Conservation (phyloP, 2,329 filamentous ascomycete genomes). For the Diplodia seriata region DNA sequence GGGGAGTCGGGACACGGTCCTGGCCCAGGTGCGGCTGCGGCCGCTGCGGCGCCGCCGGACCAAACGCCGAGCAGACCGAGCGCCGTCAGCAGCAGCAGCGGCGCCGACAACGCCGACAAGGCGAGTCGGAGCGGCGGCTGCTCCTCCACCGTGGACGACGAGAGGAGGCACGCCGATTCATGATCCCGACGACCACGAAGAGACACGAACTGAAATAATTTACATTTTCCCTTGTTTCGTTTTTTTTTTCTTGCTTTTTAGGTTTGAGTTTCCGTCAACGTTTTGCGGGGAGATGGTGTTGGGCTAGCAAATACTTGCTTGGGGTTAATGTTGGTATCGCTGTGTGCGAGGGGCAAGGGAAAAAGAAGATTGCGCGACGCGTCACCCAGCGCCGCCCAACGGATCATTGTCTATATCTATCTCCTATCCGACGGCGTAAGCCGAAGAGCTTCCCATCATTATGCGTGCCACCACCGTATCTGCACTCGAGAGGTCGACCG, state of each 20-base stretch:
- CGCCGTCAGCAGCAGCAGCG: constrained; percentile 11
- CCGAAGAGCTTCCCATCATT: background rate
- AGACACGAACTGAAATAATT: background rate
- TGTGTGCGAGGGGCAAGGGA: background rate
- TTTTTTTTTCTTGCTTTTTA: background rate
- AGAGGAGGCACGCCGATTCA: background rate
- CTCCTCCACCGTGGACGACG: background rate
- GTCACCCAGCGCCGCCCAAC: background rate
- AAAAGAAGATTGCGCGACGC: background rate
- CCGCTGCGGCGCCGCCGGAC: background rate
- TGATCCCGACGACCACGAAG: background rate
- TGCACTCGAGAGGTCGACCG: background rate
- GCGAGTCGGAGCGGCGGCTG: background rate
- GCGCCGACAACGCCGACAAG: constrained; percentile 3
- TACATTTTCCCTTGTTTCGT: background rate
- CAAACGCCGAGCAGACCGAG: constrained; percentile 14
- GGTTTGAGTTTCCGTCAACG: background rate
- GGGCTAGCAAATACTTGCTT: background rate
- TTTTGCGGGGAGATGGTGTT: background rate
- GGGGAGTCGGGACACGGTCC: constrained; percentile 11
- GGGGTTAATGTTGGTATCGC: background rate
- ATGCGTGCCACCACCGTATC: background rate
- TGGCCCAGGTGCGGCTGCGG: background rate
- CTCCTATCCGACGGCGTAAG: constrained; percentile 1
- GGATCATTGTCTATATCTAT: background rate